Conservation (phyloP, 352 stramenopile genomes). For the Globisporangium takayamanum region DNA sequence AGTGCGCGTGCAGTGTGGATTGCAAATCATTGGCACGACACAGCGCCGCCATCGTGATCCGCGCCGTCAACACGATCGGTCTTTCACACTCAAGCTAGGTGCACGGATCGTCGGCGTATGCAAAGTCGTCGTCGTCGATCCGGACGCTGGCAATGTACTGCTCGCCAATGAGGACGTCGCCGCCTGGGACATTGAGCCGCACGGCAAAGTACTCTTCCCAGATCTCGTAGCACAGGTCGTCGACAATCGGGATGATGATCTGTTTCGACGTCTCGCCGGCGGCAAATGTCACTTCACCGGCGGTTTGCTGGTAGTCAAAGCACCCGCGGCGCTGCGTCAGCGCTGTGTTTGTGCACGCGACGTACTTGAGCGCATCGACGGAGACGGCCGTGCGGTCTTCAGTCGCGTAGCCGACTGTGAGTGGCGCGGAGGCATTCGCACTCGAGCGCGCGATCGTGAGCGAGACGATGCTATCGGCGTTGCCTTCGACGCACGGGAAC, state of each 20-base stretch:
- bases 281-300: slow-evolving; percentile 88
- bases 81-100: slow-evolving; percentile 6
- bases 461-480: slow-evolving; percentile 43
- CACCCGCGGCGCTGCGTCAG: slow-evolving; percentile 55
- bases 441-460: slow-evolving; percentile 40
- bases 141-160: slow-evolving; percentile 83
- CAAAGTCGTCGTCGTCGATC: slow-evolving; percentile 93
- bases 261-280: slow-evolving; percentile 78
- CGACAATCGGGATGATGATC: slow-evolving; percentile 89
- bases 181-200: slow-evolving; percentile 88
- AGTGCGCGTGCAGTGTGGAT: slow-evolving; percentile 40
- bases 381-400: slow-evolving; percentile 61
- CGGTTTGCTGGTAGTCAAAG: slow-evolving; percentile 66
- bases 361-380: slow-evolving; percentile 51
- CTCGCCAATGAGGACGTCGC: slow-evolving; percentile 84
- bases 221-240: slow-evolving; percentile 90
- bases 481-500: slow-evolving; percentile 65
- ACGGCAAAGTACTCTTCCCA: slow-evolving; percentile 89
- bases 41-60: not conserved
- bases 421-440: slow-evolving; percentile 35
- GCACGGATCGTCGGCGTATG: slow-evolving; percentile 30
- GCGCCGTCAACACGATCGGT: not conserved
- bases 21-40: slow-evolving; percentile 27
- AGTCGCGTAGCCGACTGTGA: slow-evolving; percentile 70
- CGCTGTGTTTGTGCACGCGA: slow-evolving; percentile 45